Evolutionary conservation across 2,329 filamentous ascomycete species (phyloP), one percentile per base, ranked within the genome.

Genomic region (Chalaropsis ovoidea): DNA sequence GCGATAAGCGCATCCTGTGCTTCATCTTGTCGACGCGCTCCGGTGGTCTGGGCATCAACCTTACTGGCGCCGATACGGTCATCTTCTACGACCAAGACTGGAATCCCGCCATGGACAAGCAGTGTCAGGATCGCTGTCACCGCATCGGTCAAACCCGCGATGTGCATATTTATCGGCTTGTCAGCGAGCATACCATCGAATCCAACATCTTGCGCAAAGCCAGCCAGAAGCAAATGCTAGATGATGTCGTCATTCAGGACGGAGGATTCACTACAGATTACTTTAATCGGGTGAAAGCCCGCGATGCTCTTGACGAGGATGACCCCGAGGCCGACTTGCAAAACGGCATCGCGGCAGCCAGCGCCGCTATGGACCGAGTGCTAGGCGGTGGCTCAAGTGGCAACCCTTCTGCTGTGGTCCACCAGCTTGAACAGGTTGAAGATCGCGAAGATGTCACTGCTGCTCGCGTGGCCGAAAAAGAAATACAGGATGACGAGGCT

Each of bases 101-200:
- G 95, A 99, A 99, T 72, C 94, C 94, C 0, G 94, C 95, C 63
- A 99, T 99, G 94, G 94, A 99, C 78, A 96, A 96, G 75, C 94
- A 99, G 75, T 99, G 94, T 72, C 95, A 99, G 76, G 95, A 99
- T 74, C 85, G 94, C 71, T 95, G 90, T 71, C 94, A 99, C 77
- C 90, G 94, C 70, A 99, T 99, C 70, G 94, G 94, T 1, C 94
- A 99, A 75, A 97, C 94, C 0, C 87, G 94, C 39, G 94, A 99
- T 73, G 94, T 99, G 41, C 93, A 97, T 74, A 97, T 99, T 67
- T 99, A 97, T 77, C 90, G 93, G 1, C 86, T 97, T 22, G 86
- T 95, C 8, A 94, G 90, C 11, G 87, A 96, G 72, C 87, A 95
- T 72, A 99, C 94, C 0, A 97, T 99, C 68, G 94, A 99, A 75